Percentiles rank a stretch among this genome's conserved stretches.
phyloP scores from a whole-genome alignment of 495 filamentous ascomycete species.

The Hypoxylon crocopeplum region DNA sequence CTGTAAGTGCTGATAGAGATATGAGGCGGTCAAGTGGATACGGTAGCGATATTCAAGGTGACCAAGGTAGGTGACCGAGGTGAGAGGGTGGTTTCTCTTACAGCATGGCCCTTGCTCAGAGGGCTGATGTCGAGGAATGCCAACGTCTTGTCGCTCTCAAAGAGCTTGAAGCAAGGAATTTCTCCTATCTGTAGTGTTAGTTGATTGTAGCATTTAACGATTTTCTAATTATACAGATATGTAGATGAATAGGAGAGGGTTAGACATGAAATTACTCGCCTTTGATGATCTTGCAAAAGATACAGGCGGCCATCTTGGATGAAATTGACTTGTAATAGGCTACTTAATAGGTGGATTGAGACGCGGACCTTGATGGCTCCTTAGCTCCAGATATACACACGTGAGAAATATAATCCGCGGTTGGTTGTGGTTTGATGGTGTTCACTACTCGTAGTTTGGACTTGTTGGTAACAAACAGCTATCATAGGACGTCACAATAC shows the following conservation, averaged over 20 bases:
- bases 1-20: too few species aligned
- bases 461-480: too few species aligned
- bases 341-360: not conserved
- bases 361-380: slow-evolving; percentile 33
- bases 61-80: not conserved
- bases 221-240: not conserved
- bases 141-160: slow-evolving; percentile 88
- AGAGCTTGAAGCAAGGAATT: slow-evolving; percentile 94
- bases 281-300: slow-evolving; percentile 99
- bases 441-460: too few species aligned
- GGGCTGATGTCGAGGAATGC: slow-evolving; percentile 98
- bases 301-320: slow-evolving; percentile 67
- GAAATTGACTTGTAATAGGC: slow-evolving; percentile 1
- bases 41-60: not conserved
- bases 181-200: slow-evolving; percentile 65
- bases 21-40: too few species aligned
- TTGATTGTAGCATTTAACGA: slow-evolving; percentile 15
- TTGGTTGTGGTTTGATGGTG: not conserved
- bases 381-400: slow-evolving; percentile 17
- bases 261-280: slow-evolving; percentile 56
- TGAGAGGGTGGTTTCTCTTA: slow-evolving; percentile 45
- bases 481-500: too few species aligned
- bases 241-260: not conserved
- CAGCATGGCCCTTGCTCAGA: slow-evolving; percentile 81
- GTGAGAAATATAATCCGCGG: slow-evolving; percentile 11